phyloP scores from a whole-genome alignment of 495 filamentous ascomycete species.

The Schizothecium vesticola region DNA sequence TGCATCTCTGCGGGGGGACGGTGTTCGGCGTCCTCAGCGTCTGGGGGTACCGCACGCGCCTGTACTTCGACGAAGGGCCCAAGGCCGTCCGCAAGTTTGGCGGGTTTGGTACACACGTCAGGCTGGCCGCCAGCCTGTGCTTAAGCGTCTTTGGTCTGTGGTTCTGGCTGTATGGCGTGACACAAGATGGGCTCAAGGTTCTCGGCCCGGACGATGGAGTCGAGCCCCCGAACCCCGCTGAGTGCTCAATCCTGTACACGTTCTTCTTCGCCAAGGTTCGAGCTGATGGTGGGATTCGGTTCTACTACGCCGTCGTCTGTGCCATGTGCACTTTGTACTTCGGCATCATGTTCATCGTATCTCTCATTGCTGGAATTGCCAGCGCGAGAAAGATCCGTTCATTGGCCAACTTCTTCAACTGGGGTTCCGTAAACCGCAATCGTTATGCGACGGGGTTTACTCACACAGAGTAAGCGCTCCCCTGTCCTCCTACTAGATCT shows the following conservation, averaged over 20 bases:
- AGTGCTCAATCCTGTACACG: conserved; percentile 21
- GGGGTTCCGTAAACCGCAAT: conserved; percentile 5
- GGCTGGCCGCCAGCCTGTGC: conserved; percentile 16
- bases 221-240: conserved; percentile 9
- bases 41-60: conserved; percentile 25
- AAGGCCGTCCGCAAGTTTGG: conserved; percentile 20
- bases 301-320: conserved; percentile 21
- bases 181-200: not conserved
- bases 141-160: conserved; percentile 25
- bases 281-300: conserved; percentile 17
- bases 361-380: conserved; percentile 12
- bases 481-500: not conserved
- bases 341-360: conserved; percentile 19
- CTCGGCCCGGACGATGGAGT: conserved; percentile 13
- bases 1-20: conserved; percentile 26
- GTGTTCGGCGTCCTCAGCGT: conserved; percentile 23
- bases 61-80: conserved; percentile 19
- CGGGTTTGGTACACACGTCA: conserved; percentile 22
- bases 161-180: conserved; percentile 25
- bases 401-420: conserved; percentile 9
- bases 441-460: conserved; percentile 23
- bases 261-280: conserved; percentile 24
- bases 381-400: conserved; percentile 5
- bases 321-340: conserved; percentile 18
- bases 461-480: conserved; percentile 14